Conservation (phyloP, 768 basidiomycete genomes). For the Botryobasidium botryosum region DNA sequence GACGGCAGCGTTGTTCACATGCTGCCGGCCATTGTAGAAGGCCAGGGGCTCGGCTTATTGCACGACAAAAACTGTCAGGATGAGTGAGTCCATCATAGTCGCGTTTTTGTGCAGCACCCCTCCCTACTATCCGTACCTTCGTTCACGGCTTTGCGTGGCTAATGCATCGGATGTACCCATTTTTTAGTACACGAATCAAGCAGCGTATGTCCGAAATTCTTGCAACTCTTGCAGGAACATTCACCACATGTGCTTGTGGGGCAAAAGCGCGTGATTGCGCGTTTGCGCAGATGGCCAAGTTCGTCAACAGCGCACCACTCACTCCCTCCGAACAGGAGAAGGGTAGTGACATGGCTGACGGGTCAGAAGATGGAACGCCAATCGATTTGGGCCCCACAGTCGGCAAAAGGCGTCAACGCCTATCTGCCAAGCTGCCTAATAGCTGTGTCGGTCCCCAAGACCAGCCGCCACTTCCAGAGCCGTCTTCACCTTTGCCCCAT, state of each 20-base stretch:
- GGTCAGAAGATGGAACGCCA: no score
- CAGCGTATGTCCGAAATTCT: background rate
- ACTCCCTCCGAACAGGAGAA: no score
- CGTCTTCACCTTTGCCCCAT: no score
- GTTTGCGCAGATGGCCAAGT: background rate
- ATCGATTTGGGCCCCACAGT: no score
- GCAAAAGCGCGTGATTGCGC: background rate
- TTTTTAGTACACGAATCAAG: background rate
- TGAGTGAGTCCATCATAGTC: background rate
- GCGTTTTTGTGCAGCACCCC: background rate
- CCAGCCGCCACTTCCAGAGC: no score
- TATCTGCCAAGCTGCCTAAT: no score
- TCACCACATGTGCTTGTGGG: conserved; percentile 3
- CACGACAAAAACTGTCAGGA: background rate
- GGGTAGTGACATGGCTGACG: no score
- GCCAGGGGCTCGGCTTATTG: no score
- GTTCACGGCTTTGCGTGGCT: background rate
- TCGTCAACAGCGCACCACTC: no score
- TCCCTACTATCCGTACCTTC: background rate
- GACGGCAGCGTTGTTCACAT: background rate
- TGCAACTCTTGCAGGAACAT: background rate
- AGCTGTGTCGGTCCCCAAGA: no score
- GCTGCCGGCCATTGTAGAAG: background rate
- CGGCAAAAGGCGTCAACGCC: no score
- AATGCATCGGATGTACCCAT: background rate